A percentile compares a stretch with the other conserved stretches of the same genome.
phyloP scores from a whole-genome alignment of 257 asterid species.

The Euphrasia confusa region DNA sequence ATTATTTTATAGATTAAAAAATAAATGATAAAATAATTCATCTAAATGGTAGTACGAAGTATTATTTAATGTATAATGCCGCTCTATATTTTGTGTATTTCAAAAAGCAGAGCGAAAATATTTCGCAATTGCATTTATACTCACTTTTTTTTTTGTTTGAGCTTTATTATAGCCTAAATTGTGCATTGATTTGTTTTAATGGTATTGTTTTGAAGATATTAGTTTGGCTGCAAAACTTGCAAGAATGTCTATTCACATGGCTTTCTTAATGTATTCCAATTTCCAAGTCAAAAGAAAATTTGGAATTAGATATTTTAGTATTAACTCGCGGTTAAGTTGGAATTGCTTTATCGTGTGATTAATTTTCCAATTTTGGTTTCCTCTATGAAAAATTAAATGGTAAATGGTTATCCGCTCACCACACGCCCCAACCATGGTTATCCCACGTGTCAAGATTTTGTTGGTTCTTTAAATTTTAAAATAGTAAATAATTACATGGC shows the following conservation, averaged over 20 bases:
- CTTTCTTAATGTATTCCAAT: background rate
- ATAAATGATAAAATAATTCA: background rate
- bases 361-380: background rate
- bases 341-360: background rate
- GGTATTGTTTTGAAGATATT: background rate
- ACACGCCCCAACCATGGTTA: background rate
- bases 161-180: background rate
- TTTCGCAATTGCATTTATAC: background rate
- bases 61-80: background rate
- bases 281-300: background rate
- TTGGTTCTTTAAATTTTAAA: background rate
- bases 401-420: no score
- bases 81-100: background rate
- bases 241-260: background rate
- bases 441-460: slow-evolving; percentile 1
- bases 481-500: background rate
- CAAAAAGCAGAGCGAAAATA: background rate
- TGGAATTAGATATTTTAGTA: background rate
- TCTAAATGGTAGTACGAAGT: background rate
- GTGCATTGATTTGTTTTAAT: slow-evolving; percentile 1
- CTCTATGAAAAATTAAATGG: background rate
- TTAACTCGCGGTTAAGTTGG: background rate
- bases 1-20: background rate
- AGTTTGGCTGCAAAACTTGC: background rate
- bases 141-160: background rate